Conservation (phyloP, 768 basidiomycete genomes). For the Tulasnella sp. region DNA sequence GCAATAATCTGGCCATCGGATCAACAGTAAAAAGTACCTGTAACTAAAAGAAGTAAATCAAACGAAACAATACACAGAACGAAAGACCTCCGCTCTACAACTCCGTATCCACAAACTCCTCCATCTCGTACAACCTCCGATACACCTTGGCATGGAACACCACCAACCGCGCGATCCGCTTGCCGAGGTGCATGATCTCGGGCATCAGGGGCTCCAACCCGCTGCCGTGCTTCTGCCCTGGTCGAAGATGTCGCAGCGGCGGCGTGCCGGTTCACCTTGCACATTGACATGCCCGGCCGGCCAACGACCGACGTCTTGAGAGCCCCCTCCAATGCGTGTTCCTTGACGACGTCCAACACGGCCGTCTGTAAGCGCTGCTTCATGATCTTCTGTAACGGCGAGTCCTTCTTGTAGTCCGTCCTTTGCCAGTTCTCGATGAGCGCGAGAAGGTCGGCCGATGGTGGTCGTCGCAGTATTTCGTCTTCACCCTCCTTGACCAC, state of each 20-base stretch:
- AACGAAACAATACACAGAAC: too few relatives aligned
- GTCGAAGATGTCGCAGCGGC: too few relatives aligned
- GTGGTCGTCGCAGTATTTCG: constrained; percentile 18
- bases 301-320: too few relatives aligned
- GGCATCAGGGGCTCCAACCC: constrained; percentile 63
- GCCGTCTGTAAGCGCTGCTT: constrained; percentile 49
- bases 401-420: constrained; percentile 47
- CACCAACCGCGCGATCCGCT: constrained; percentile 59
- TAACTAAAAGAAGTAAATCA: too few relatives aligned
- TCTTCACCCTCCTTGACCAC: neutral
- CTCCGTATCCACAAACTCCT: constrained; percentile 36
- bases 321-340: too few relatives aligned
- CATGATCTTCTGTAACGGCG: constrained; percentile 46
- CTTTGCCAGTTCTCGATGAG: constrained; percentile 63
- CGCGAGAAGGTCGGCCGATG: constrained; percentile 42
- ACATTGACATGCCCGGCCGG: too few relatives aligned
- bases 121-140: constrained; percentile 61
- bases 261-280: too few relatives aligned
- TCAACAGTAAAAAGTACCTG: too few relatives aligned
- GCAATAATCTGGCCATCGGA: too few relatives aligned
- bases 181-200: constrained; percentile 55
- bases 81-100: too few relatives aligned
- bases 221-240: too few relatives aligned
- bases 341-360: constrained; percentile 48
- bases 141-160: constrained; percentile 66